Evolutionary conservation across 345 rosid species (phyloP).

Genomic region (Salix exigua): DNA sequence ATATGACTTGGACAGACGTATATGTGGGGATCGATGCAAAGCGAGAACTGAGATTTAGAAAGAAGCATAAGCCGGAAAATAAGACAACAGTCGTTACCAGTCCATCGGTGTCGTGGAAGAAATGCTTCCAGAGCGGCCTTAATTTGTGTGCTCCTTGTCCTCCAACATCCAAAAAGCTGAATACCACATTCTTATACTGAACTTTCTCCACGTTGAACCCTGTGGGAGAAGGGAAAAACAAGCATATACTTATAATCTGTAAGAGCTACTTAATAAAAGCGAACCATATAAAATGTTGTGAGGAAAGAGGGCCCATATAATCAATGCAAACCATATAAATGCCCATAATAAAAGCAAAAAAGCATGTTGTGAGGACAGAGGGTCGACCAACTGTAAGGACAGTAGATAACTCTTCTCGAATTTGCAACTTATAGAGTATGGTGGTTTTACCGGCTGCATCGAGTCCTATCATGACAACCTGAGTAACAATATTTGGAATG

Average conservation of each 20-base stretch:
- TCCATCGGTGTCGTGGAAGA: slow-evolving; percentile 96
- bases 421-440: slow-evolving; percentile 89
- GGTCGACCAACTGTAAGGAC: slow-evolving; percentile 88
- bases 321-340: not conserved
- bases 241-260: not conserved
- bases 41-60: not conserved
- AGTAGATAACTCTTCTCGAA: slow-evolving; percentile 93
- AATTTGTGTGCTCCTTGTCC: slow-evolving; percentile 78
- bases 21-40: not conserved
- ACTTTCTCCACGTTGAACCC: slow-evolving; percentile 99
- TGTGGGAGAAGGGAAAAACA: slow-evolving; percentile 29
- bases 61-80: not conserved
- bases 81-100: slow-evolving; percentile 44
- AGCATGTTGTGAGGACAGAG: not conserved
- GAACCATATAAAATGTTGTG: not conserved
- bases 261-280: not conserved
- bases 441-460: slow-evolving; percentile 99
- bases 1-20: not conserved
- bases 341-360: not conserved
- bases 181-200: slow-evolving; percentile 94
- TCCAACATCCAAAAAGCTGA: slow-evolving; percentile 99
- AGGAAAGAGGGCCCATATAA: not conserved
- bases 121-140: slow-evolving; percentile 98
- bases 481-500: slow-evolving; percentile 2
- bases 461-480: slow-evolving; percentile 97